phyloP scores from a whole-genome alignment of 139 green algal genomes.

The Volvox africanus region DNA sequence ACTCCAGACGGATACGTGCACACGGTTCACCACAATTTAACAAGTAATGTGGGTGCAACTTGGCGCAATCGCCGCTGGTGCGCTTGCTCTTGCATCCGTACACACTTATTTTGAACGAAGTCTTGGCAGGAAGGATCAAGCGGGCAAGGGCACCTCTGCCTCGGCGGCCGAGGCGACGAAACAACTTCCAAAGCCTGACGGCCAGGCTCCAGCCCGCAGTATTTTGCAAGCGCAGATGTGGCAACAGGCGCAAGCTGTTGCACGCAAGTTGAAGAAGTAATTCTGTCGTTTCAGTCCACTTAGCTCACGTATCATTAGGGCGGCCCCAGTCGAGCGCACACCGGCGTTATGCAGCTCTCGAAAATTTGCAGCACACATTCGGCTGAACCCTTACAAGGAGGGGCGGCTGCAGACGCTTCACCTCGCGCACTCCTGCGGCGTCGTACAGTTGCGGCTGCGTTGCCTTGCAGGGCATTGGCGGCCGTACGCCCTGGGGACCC shows the following conservation, averaged over 20 bases:
- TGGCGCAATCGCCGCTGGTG: not conserved
- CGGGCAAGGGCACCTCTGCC: not conserved
- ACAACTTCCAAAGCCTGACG: constrained; percentile 35
- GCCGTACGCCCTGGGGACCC: no score
- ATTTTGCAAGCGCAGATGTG: constrained; percentile 29
- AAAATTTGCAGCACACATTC: no score
- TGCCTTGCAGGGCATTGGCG: no score
- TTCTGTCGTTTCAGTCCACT: not conserved
- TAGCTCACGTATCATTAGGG: no score
- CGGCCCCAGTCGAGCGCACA: no score
- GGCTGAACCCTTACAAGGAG: no score
- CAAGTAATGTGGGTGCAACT: constrained; percentile 34
- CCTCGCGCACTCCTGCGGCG: no score
- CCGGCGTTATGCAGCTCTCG: no score
- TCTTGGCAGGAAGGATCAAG: not conserved
- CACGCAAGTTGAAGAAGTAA: constrained; percentile 26
- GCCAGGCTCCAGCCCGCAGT: not conserved
- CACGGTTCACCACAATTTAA: no score
- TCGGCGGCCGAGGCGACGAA: not conserved
- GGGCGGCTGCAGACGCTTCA: no score
- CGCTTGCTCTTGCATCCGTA: not conserved
- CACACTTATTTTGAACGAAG: constrained; percentile 40
- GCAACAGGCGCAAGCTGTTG: not conserved
- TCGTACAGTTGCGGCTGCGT: no score
- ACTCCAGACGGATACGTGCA: no score